Base-by-base conservation (phyloP, 805 yeast species). In the Candida incommunis region DNA sequence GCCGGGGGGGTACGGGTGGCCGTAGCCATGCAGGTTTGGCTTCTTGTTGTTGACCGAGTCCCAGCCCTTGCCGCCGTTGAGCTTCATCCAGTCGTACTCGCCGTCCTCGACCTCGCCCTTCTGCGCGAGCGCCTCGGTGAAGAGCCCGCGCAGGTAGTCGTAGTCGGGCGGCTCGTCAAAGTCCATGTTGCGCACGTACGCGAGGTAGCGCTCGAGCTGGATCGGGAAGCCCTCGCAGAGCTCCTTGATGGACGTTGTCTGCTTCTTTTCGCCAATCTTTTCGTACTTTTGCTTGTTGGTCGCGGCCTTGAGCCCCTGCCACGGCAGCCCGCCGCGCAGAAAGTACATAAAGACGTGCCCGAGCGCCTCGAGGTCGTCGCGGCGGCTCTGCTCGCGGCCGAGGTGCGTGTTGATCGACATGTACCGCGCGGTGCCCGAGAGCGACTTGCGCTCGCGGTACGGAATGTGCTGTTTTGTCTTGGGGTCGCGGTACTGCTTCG, bases 281-380 rank as follows among this genome's bases (percentile, higher is more conserved):
- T 92, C 97, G 65, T 92, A 92, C 67, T 92, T 92, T 57, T 86
- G 96, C 66, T 92, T 90, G 70, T 92, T 92, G 35, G 95, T 88
- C 52, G 96, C 96, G 4, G 98, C 98, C 64, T 92, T 90, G 54
- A 92, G 72, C 22, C 98, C 98, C 69, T 92, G 98, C 98, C 98
- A 92, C 50, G 98, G 98, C 58, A 92, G 70, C 48, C 85, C 84
- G 41, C 98, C 98, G 55, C 94, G 76, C 52, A 90, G 65, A 64
- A 92, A 92, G 66, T 92, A 92, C 70, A 92, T 83, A 59, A 92
- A 86, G 5, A 92, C 98, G 63, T 92, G 96, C 26, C 96, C 98
- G 59, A 92, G 71, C 46, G 95, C 85, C 68, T 92, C 98, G 59
- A 92, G 74, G 65, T 92, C 98, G 60, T 92, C 98, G 57, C 98